Evolutionary conservation across 805 yeast genomes (phyloP).

Genomic region (Monosporozyma unispora): DNA sequence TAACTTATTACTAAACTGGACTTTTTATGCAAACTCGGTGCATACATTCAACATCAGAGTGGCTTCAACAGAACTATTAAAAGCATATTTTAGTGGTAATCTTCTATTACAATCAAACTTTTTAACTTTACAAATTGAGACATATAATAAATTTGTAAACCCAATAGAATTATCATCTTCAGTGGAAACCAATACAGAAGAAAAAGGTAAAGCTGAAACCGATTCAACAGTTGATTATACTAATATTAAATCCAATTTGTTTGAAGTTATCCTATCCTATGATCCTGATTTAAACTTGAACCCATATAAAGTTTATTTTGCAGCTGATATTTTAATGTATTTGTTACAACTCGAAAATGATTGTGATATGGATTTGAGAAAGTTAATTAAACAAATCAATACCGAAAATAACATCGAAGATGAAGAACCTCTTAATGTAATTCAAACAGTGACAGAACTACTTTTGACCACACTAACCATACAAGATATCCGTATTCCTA

Average conservation of each 20-base stretch:
- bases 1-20: conserved; percentile 74
- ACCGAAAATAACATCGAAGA: conserved; percentile 39
- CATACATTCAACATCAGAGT: conserved; percentile 76
- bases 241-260: conserved; percentile 39
- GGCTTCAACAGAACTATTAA: conserved; percentile 58
- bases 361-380: conserved; percentile 42
- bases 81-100: conserved; percentile 61
- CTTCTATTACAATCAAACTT: conserved; percentile 52
- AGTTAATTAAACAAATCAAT: conserved; percentile 39
- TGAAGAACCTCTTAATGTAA: conserved; percentile 55
- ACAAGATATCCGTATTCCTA: conserved; percentile 64
- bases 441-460: conserved; percentile 73
- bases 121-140: conserved; percentile 53
- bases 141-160: conserved; percentile 25
- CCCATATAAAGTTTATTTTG: conserved; percentile 84
- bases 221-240: conserved; percentile 23
- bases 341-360: conserved; percentile 38
- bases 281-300: conserved; percentile 65
- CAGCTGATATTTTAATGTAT: conserved; percentile 54
- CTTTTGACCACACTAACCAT: conserved; percentile 53
- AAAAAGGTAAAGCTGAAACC: conserved; percentile 13
- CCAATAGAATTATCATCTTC: not conserved
- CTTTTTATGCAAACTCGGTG: conserved; percentile 66
- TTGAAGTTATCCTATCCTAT: conserved; percentile 64
- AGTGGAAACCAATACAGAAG: conserved; percentile 3